phyloP scores from a whole-genome alignment of 257 asterid species.

The Ilex asprella region DNA sequence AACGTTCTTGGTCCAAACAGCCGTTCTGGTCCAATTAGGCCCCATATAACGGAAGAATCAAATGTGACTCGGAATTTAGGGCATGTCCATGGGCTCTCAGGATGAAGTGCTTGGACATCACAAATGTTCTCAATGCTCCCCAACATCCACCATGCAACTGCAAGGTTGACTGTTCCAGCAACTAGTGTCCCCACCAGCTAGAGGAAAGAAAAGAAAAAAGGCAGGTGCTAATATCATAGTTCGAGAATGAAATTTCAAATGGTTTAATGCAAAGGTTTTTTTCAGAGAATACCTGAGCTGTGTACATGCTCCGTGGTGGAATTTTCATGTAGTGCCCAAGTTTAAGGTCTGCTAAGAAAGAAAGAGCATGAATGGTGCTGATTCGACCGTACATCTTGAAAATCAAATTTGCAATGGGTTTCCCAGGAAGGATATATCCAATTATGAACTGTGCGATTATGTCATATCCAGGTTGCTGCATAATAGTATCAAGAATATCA shows the following conservation, averaged over 20 bases:
- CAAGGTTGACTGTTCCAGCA: slow-evolving; percentile 75
- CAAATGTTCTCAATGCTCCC: slow-evolving; percentile 77
- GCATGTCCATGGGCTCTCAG: slow-evolving; percentile 92
- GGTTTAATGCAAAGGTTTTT: neutral
- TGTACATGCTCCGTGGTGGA: slow-evolving; percentile 84
- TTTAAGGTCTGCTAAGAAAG: slow-evolving; percentile 86
- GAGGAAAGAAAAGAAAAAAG: neutral
- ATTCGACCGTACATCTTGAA: slow-evolving; percentile 95
- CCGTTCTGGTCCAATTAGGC: slow-evolving; percentile 71
- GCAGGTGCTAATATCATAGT: neutral
- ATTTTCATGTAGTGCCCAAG: slow-evolving; percentile 98
- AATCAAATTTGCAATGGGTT: slow-evolving; percentile 80
- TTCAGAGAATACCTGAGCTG: slow-evolving; percentile 55
- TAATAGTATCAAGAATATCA: neutral
- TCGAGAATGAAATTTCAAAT: neutral
- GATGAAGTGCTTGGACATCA: slow-evolving; percentile 64
- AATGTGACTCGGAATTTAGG: slow-evolving; percentile 78
- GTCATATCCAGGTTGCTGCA: slow-evolving; percentile 97
- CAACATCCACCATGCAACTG: slow-evolving; percentile 89
- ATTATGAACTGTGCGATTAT: slow-evolving; percentile 86
- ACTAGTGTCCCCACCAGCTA: slow-evolving; percentile 73
- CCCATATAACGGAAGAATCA: slow-evolving; percentile 91
- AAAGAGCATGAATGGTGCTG: slow-evolving; percentile 80
- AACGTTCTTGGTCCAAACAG: slow-evolving; percentile 67
- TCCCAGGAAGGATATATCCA: slow-evolving; percentile 84